Conservation (phyloP, 2,329 filamentous ascomycete species). For the Botrytis deweyae region DNA sequence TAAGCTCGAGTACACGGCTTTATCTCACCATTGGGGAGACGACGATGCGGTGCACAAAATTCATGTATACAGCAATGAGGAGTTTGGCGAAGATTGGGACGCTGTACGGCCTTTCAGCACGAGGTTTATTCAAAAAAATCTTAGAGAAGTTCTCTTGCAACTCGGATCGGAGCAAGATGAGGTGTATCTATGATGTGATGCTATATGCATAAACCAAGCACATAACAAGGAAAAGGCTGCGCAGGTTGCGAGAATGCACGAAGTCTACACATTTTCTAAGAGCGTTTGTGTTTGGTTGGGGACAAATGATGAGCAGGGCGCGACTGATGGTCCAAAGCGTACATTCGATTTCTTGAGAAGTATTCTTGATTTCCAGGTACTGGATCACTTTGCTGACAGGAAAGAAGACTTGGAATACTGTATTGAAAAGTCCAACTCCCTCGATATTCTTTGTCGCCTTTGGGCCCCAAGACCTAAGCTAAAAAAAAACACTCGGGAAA, state of each 20-base stretch:
- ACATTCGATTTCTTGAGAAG: constrained; percentile 24
- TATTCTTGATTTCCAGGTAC: constrained; percentile 21
- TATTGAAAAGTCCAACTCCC: too few relatives aligned
- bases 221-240: constrained; percentile 21
- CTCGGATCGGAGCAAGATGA: constrained; percentile 12
- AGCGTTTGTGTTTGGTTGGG: constrained; percentile 26
- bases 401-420: neutral
- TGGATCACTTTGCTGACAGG: constrained; percentile 10
- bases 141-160: constrained; percentile 19
- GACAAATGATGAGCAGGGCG: neutral
- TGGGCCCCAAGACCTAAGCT: too few relatives aligned
- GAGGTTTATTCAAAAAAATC: constrained; percentile 22
- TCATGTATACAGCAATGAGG: neutral
- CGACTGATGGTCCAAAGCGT: neutral
- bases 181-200: constrained; percentile 26
- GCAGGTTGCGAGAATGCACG: constrained; percentile 27
- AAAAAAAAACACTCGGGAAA: too few relatives aligned
- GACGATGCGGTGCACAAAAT: neutral
- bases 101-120: neutral
- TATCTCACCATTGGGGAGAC: neutral
- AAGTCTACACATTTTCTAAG: constrained; percentile 24
- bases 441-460: too few relatives aligned
- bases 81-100: neutral
- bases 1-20: neutral
- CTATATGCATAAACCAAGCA: constrained; percentile 28